Base-by-base conservation (phyloP, 2,329 filamentous ascomycete species). In the Ceratocystis papillata region DNA sequence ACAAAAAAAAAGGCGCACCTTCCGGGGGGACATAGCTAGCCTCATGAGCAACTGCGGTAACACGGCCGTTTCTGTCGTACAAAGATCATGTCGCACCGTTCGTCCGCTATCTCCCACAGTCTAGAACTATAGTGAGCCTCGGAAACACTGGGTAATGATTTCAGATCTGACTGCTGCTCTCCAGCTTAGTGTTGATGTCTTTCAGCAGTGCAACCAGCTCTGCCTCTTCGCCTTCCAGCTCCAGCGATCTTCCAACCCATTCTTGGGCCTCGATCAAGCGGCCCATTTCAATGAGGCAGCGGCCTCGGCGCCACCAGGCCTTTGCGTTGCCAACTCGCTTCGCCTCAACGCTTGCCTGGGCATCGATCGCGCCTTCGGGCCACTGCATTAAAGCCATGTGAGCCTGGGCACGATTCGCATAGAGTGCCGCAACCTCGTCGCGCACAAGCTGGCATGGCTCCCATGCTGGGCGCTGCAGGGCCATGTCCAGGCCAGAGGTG, bases 281-380 rank as follows among this genome's bases (percentile, higher is more conserved):
- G 0, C 88, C 88, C 94, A 97, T 97, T 83, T 99, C 94, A 70
- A 87, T 77, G 73, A 97, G 76, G 73, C 90, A 95, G 78, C 85
- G 86, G 8, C 89, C 94, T 69, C 89, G 81, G 69, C 94, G 81
- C 87, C 90, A 96, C 90, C 93, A 97, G 0, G 87, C 92, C 83
- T 97, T 97, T 0, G 89, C 86, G 75, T 99, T 97, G 48, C 88
- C 91, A 53, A 87, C 82, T 70, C 86, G 83, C 80, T 93, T 92
- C 69, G 90, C 86, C 79, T 96, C 92, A 55, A 96, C 87, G 74
- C 89, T 94, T 37, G 86, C 83, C 78, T 95, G 88, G 3, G 91
- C 92, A 76, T 99, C 94, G 5, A 90, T 81, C n/a, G 87, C 83
- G 4, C 85, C 94, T 77, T 94, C 90, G 0, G 89, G 82, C 92